A percentile compares a stretch with the other conserved stretches of the same genome.
These are phyloP conservation scores for Xerocomellus chrysenteron DNA, from an alignment of 768 basidiomycete species.

Conservation along the genomic window DNA sequence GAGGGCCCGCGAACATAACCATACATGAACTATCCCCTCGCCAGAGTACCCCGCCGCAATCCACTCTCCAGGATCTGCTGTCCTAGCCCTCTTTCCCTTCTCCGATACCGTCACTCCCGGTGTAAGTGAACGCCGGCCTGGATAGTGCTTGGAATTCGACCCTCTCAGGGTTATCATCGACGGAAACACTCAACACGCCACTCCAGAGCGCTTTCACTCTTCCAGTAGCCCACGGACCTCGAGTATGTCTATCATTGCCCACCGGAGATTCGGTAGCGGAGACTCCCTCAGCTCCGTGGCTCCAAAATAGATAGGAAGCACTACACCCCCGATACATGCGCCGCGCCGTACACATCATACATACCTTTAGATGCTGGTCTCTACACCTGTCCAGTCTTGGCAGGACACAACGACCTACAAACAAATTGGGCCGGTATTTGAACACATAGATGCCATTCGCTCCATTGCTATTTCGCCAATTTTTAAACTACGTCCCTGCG, in stretches of 20 bases:
- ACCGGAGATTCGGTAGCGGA: slow-evolving; percentile 10
- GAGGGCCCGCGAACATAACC: slow-evolving; percentile 59
- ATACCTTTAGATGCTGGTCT: slow-evolving; percentile 29
- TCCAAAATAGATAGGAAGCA: slow-evolving; percentile 57
- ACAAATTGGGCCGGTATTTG: slow-evolving; percentile 4
- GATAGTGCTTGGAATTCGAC: slow-evolving; percentile 51
- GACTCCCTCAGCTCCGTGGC: slow-evolving; percentile 39
- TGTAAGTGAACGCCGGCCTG: slow-evolving; percentile 38
- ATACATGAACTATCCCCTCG: slow-evolving; percentile 73
- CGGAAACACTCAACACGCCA: slow-evolving; percentile 61
- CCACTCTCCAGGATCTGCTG: slow-evolving; percentile 58
- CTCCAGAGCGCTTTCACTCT: slow-evolving; percentile 60
- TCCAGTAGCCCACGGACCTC: slow-evolving; percentile 39
- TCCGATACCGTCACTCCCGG: not conserved
- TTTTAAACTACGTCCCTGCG: slow-evolving; percentile 1
- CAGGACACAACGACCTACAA: slow-evolving; percentile 4
- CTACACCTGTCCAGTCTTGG: slow-evolving; percentile 5
- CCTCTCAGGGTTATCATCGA: slow-evolving; percentile 71
- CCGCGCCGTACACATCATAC: slow-evolving; percentile 37
- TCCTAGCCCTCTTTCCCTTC: slow-evolving; percentile 4
- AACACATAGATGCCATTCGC: not conserved
- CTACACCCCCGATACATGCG: slow-evolving; percentile 42
- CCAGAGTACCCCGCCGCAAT: slow-evolving; percentile 68
- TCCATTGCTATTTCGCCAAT: slow-evolving; percentile 8
- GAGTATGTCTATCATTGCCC: slow-evolving; percentile 7